A percentile compares a stretch with the other conserved stretches of the same genome.
These are phyloP conservation scores for Penicillium riverlandense DNA, from an alignment of 495 filamentous ascomycete genomes.

Conservation along the genomic window DNA sequence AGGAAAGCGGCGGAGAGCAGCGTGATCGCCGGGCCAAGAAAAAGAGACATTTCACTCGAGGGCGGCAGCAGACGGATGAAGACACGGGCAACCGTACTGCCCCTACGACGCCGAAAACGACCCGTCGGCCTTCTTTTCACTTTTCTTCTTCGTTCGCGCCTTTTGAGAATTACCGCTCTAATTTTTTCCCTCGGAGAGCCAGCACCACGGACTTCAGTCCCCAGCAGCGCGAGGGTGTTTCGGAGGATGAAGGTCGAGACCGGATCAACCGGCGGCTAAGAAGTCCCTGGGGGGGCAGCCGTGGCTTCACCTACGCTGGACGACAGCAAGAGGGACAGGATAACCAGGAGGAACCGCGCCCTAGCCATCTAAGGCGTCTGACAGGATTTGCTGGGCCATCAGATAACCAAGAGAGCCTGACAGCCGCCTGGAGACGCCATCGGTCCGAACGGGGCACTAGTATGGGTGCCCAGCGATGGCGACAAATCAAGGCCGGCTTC, in stretches of 20 bases:
- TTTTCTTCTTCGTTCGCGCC: conserved; percentile 40
- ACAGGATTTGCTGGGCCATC: conserved; percentile 61
- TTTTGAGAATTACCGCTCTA: conserved; percentile 39
- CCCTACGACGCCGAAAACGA: conserved; percentile 52
- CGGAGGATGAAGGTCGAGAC: conserved; percentile 84
- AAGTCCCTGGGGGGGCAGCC: conserved; percentile 47
- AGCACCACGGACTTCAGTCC: conserved; percentile 60
- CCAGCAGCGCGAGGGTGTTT: conserved; percentile 65
- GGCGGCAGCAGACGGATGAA: conserved; percentile 45
- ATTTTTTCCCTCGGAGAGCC: conserved; percentile 57
- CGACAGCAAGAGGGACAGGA: conserved; percentile 25
- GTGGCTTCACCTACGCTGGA: conserved; percentile 49
- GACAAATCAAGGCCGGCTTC: conserved; percentile 74
- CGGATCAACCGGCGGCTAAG: conserved; percentile 54
- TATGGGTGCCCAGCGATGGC: conserved; percentile 79
- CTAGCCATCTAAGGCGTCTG: conserved; percentile 65
- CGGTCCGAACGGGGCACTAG: conserved; percentile 58
- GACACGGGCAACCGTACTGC: conserved; percentile 49
- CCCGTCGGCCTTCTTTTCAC: conserved; percentile 36
- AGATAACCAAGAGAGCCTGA: conserved; percentile 45
- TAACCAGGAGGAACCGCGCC: conserved; percentile 48
- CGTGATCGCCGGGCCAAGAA: conserved; percentile 21
- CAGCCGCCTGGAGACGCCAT: conserved; percentile 47
- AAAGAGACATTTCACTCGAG: conserved; percentile 40
- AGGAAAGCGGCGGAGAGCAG: conserved; percentile 52